Evolutionary conservation across 1,284 basidiomycete species (phyloP).

Genomic region (Apiotrichum gamsii): DNA sequence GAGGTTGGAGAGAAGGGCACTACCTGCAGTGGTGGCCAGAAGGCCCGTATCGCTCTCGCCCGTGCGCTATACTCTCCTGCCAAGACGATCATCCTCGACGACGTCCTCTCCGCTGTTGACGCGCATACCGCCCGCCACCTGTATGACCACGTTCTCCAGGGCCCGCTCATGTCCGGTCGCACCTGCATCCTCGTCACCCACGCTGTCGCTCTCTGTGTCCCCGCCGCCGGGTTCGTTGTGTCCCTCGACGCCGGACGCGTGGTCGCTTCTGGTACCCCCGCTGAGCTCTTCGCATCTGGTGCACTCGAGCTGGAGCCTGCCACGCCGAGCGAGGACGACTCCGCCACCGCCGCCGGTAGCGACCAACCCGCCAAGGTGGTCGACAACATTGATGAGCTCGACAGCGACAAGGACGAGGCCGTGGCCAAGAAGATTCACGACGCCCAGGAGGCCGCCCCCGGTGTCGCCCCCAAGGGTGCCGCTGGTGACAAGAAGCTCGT

Average conservation of each 20-base stretch:
- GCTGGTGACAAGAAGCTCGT: constrained; percentile 38
- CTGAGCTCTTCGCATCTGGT: constrained; percentile 25
- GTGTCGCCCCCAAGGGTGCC: constrained; percentile 20
- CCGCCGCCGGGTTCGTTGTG: constrained; percentile 46
- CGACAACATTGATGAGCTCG: constrained; percentile 32
- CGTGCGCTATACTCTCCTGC: constrained; percentile 45
- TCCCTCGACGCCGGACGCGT: constrained; percentile 41
- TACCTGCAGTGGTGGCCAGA: constrained; percentile 47
- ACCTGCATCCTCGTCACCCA: constrained; percentile 54
- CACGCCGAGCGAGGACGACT: constrained; percentile 12
- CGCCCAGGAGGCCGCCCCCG: constrained; percentile 23
- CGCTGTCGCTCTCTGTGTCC: constrained; percentile 51
- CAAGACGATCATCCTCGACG: constrained; percentile 44
- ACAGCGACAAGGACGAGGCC: constrained; percentile 62
- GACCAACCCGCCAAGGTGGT: neutral
- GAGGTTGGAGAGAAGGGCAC: constrained; percentile 57
- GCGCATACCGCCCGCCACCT: constrained; percentile 49
- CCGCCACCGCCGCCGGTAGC: neutral
- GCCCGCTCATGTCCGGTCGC: constrained; percentile 43
- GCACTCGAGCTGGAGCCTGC: constrained; percentile 17
- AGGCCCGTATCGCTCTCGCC: constrained; percentile 45
- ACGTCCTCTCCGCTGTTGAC: constrained; percentile 47
- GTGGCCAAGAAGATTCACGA: constrained; percentile 31
- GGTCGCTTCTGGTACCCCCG: constrained; percentile 35
- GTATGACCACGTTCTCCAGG: constrained; percentile 37